Evolutionary conservation across 140 eudicot species (phyloP), one percentile per base, ranked within the genome.

Genomic region (Anethum foeniculum): DNA sequence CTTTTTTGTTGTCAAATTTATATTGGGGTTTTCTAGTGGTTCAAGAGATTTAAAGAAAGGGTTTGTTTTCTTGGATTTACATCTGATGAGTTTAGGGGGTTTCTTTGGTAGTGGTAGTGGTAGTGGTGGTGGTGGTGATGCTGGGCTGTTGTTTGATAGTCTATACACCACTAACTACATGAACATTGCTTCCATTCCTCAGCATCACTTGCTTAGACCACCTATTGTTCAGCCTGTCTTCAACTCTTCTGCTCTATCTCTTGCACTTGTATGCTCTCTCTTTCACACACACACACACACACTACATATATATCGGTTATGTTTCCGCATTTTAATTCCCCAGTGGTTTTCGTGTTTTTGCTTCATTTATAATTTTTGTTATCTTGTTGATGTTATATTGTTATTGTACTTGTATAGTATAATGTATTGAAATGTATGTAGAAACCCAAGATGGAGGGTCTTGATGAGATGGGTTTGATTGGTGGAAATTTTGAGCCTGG

Each of bases 361-460:
- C 72, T 81, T 77, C 14, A 68, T 44, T n/a, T 14, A 49, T 65
- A 23, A 11, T 16, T 56, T 54, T 51, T 7, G 23, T 28, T 30
- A 7, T 44, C 25, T 28, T 27, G 27, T 25, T 47, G 15, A 30
- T 30, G 43, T 39, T 39, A 39, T 34, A 34, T 34, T 34, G 73
- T 68, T 68, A 34, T 30, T 41, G 23, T 30, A 67, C 34, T n/a
- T 25, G 51, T 44, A 1, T 28, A 27, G 11, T 54, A n/a, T 56
- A 32, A 21, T 75, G 10, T 38, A 21, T 76, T 54, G 12, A 58
- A 32, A 30, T 81, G 18, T 85, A 21, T 47, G 44, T 81, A 90
- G 94, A 90, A 89, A 78, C 90, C 92, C 1, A 89, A 91, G 80
- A 88, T 88, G 92, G 93, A 91, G 77, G 89, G 93, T 77, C 84